phyloP scores from a whole-genome alignment of 495 filamentous ascomycete genomes.

The Oleoguttula mirabilis region DNA sequence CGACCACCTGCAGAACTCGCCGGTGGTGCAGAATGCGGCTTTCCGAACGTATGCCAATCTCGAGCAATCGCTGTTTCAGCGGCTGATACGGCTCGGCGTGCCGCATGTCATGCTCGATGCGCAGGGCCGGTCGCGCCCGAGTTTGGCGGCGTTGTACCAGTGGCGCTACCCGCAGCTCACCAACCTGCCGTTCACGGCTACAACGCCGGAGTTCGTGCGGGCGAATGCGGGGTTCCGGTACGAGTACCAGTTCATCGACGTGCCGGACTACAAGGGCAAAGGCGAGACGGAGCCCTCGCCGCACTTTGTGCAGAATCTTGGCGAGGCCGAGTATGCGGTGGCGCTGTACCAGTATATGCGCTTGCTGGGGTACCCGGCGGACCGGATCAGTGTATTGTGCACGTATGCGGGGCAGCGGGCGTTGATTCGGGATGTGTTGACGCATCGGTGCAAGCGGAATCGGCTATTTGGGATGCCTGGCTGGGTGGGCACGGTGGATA shows the following conservation, averaged over 20 bases:
- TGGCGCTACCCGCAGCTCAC: constrained; percentile 83
- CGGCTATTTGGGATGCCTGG: constrained; percentile 81
- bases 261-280: constrained; percentile 80
- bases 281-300: constrained; percentile 88
- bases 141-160: constrained; percentile 78
- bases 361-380: constrained; percentile 85
- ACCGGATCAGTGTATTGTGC: constrained; percentile 78
- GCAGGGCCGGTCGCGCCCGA: constrained; percentile 78
- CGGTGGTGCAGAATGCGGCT: constrained; percentile 90
- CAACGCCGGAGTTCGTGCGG: constrained; percentile 54
- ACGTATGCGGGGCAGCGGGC: constrained; percentile 94
- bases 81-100: constrained; percentile 79
- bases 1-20: constrained; percentile 94
- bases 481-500: constrained; percentile 89
- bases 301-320: constrained; percentile 94
- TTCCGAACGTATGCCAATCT: constrained; percentile 93
- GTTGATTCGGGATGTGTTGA: constrained; percentile 77
- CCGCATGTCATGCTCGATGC: constrained; percentile 81
- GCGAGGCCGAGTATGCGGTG: constrained; percentile 93
- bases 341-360: constrained; percentile 97
- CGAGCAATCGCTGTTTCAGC: constrained; percentile 87
- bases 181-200: constrained; percentile 63
- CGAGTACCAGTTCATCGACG: constrained; percentile 96
- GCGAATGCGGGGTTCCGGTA: constrained; percentile 88
- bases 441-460: constrained; percentile 72